phyloP scores from a whole-genome alignment of 2,329 filamentous ascomycete species.

The Calonectria hongkongensis region DNA sequence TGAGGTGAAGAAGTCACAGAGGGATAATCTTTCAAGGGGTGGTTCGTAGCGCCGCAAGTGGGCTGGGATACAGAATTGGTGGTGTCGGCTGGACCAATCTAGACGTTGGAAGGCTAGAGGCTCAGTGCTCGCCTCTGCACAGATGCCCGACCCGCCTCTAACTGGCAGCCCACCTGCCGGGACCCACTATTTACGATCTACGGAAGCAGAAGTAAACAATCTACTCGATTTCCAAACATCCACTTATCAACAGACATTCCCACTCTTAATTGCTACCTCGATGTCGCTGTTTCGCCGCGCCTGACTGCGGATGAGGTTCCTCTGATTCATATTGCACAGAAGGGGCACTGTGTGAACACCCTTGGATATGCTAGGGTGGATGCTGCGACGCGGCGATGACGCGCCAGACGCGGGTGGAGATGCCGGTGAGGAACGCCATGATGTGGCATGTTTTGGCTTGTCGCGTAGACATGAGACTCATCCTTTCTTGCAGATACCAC shows the following conservation, averaged over 20 bases:
- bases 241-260: conserved; percentile 36
- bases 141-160: conserved; percentile 55
- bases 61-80: conserved; percentile 11
- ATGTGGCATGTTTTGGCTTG: not conserved
- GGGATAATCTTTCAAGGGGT: conserved; percentile 8
- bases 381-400: conserved; percentile 68
- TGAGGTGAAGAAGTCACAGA: no score
- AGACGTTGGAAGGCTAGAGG: conserved; percentile 33
- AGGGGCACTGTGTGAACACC: conserved; percentile 14
- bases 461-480: conserved; percentile 23
- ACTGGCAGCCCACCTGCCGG: conserved; percentile 27
- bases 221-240: conserved; percentile 21
- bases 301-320: conserved; percentile 45
- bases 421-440: conserved; percentile 53
- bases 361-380: conserved; percentile 75
- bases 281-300: conserved; percentile 39
- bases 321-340: conserved; percentile 32
- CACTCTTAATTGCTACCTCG: conserved; percentile 31
- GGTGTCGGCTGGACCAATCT: conserved; percentile 44
- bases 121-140: conserved; percentile 43
- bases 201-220: conserved; percentile 43
- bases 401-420: conserved; percentile 58
- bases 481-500: conserved; percentile 60
- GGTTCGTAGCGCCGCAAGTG: conserved; percentile 46
- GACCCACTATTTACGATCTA: conserved; percentile 36